These are phyloP conservation scores for Phaffia tasmanica DNA, from an alignment of 768 basidiomycete genomes.

Conservation along the genomic window DNA sequence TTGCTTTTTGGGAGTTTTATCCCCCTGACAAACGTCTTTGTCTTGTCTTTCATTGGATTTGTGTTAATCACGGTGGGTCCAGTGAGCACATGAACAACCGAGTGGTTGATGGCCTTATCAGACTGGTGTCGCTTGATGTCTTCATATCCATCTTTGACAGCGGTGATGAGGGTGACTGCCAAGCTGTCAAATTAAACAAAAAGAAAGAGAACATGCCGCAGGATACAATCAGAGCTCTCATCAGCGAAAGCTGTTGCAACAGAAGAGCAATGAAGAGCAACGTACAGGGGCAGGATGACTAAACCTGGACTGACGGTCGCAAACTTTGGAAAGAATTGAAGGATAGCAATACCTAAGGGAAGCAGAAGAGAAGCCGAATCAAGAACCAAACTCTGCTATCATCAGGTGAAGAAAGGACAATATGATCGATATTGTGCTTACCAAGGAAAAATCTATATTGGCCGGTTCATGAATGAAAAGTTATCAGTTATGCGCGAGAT, in stretches of 20 bases:
- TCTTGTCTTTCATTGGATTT: constrained; percentile 54
- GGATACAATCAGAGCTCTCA: constrained; percentile 62
- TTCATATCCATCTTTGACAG: constrained; percentile 89
- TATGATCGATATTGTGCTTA: too few species aligned
- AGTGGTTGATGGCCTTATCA: constrained; percentile 42
- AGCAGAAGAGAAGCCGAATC: constrained; percentile 59
- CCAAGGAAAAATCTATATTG: neutral
- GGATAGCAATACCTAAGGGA: constrained; percentile 46
- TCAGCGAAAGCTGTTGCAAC: constrained; percentile 51
- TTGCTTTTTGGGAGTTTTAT: constrained; percentile 81
- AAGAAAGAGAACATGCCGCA: constrained; percentile 80
- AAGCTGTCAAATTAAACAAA: constrained; percentile 24
- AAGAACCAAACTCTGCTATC: constrained; percentile 91
- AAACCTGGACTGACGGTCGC: neutral
- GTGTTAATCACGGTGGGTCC: neutral
- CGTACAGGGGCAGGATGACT: neutral
- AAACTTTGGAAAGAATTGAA: neutral
- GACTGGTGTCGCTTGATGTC: constrained; percentile 80
- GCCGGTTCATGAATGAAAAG: neutral
- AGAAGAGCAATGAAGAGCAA: constrained; percentile 66
- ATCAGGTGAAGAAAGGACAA: constrained; percentile 37
- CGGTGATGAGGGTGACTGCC: constrained; percentile 49
- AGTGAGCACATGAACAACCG: too few species aligned
- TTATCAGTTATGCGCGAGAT: constrained; percentile 24
- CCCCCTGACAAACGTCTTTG: constrained; percentile 51